Percentiles rank a stretch among this genome's conserved stretches.
Evolutionary conservation across 768 basidiomycete species (phyloP).

Genomic region (Rhizopogon vesiculosus): DNA sequence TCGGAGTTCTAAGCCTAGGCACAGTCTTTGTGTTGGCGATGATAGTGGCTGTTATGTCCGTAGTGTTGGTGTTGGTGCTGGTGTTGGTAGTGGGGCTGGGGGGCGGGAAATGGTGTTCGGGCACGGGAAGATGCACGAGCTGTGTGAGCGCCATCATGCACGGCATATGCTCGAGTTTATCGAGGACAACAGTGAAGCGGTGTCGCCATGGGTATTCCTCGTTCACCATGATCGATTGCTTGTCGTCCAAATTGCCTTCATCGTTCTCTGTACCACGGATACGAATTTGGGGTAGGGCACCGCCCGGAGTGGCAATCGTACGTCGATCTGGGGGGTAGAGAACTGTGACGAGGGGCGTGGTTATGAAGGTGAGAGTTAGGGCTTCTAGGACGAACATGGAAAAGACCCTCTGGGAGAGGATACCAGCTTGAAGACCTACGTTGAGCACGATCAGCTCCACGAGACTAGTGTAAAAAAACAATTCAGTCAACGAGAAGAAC

Average conservation of each 20-base stretch:
- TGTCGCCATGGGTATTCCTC: conserved; percentile 37
- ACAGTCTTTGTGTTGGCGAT: no score
- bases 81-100: conserved; percentile 2
- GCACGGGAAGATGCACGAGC: conserved; percentile 52
- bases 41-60: background rate
- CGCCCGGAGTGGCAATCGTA: conserved; percentile 38
- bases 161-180: conserved; percentile 85
- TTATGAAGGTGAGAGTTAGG: conserved; percentile 78
- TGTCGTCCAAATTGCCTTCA: conserved; percentile 2
- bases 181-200: conserved; percentile 81
- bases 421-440: conserved; percentile 79
- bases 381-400: conserved; percentile 95
- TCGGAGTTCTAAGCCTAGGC: conserved; percentile 8
- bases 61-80: no score
- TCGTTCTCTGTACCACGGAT: conserved; percentile 34
- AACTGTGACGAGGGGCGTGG: conserved; percentile 65
- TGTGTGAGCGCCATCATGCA: conserved; percentile 88
- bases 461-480: conserved; percentile 38
- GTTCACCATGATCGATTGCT: conserved; percentile 1
- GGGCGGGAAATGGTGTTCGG: background rate
- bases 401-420: conserved; percentile 74
- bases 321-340: conserved; percentile 67
- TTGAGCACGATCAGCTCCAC: conserved; percentile 96
- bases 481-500: background rate
- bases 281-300: background rate